Base-by-base conservation (phyloP, 2,329 filamentous ascomycete species). In the Ascochyta fabae region DNA sequence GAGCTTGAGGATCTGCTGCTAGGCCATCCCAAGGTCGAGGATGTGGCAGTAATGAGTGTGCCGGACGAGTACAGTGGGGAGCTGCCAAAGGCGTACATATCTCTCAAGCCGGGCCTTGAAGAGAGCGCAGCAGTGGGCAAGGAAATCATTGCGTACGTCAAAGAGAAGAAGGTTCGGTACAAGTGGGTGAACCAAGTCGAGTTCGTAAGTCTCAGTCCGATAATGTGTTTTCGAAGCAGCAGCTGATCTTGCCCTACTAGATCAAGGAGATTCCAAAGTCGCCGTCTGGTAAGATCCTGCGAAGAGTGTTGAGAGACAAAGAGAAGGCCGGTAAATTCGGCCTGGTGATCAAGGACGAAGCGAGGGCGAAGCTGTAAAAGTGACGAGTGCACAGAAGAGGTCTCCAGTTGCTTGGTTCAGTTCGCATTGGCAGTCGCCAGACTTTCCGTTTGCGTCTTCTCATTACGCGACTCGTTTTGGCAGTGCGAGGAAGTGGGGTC, bases 1-100 rank as follows among this genome's bases (percentile, higher is more conserved):
- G 86, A 88, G 66, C 76, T 89, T 0, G 86, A 89, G 64, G 84
- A 87, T 60, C 65, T 84, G 2, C 71, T 88, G n/a, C 78, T 88
- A 1, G 82, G 84, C 0, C 84, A 88, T 57, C 66, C 74, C 0
- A 78, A 77, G 13, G 81, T 88, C 0, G 82, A 83, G 36, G 86
- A 88, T 64, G 80, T 78, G 1, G 85, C 85, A 0, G 83, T 86
- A 0, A 72, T 85, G 40, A 81, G 81, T 0, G 74, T 86, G 7
- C 69, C 70, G 1, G 82, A 86, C 56, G 82, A 86, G 4, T 82
- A 83, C 46, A 78, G 83, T 10, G 74, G 74, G 1, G 79, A 81
- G 62, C 63, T 80, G 3, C 79, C 79, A 0, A 71, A 80, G 53
- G 79, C 79, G 1, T 81, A 77, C 51, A 69, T 81, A 5, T 75